A percentile compares a stretch with the other conserved stretches of the same genome.
These are phyloP conservation scores for Davidsoniella virescens DNA, from an alignment of 2,329 filamentous ascomycete genomes.

Conservation along the genomic window DNA sequence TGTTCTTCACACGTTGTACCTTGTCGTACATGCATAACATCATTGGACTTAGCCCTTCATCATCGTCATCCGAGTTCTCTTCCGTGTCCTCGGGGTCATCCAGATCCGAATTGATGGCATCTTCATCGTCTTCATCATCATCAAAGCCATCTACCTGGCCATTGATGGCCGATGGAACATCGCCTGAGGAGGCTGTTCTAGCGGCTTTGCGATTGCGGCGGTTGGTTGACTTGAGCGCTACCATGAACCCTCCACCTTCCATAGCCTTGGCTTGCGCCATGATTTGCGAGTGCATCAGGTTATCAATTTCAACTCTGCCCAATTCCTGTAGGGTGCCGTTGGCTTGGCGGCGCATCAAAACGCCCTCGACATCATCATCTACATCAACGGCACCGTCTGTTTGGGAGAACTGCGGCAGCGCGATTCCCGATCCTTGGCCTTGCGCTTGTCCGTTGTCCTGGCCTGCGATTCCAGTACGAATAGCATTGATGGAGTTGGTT, in stretches of 20 bases:
- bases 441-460: slow-evolving; percentile 21
- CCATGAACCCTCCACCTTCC: slow-evolving; percentile 61
- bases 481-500: slow-evolving; percentile 49
- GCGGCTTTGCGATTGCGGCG: slow-evolving; percentile 15
- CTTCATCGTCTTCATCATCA: slow-evolving; percentile 56
- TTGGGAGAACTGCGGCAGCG: slow-evolving; percentile 29
- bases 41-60: slow-evolving; percentile 69
- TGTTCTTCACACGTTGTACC: slow-evolving; percentile 97
- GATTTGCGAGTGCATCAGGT: slow-evolving; percentile 52
- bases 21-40: slow-evolving; percentile 99
- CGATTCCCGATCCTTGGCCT: slow-evolving; percentile 15
- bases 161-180: slow-evolving; percentile 26
- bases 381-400: slow-evolving; percentile 58
- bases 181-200: neutral
- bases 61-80: slow-evolving; percentile 73
- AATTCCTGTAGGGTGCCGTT: slow-evolving; percentile 38
- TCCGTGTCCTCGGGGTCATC: slow-evolving; percentile 83
- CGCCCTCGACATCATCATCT: slow-evolving; percentile 37
- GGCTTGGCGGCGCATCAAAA: slow-evolving; percentile 41
- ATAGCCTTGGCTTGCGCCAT: slow-evolving; percentile 48
- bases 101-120: slow-evolving; percentile 96
- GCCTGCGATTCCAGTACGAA: slow-evolving; percentile 28
- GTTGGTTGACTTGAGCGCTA: slow-evolving; percentile 45
- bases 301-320: slow-evolving; percentile 48
- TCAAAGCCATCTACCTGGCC: slow-evolving; percentile 38